Conservation (phyloP, 1,284 basidiomycete genomes). For the Puccinia brachypodii region DNA sequence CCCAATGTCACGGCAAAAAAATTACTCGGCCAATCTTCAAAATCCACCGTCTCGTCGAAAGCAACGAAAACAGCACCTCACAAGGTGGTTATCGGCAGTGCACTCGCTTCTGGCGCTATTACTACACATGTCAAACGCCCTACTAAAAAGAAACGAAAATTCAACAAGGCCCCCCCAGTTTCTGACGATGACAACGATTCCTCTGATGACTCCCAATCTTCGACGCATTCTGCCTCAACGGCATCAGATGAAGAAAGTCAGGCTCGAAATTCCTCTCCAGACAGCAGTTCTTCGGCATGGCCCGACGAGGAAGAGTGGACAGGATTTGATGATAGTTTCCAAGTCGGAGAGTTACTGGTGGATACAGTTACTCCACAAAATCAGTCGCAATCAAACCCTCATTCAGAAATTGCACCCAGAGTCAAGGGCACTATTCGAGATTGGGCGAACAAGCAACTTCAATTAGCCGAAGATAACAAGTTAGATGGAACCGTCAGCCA, state of each 20-base stretch:
- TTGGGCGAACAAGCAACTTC: conserved; percentile 48
- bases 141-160: conserved; percentile 3
- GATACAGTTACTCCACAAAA: neutral
- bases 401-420: conserved; percentile 8
- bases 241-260: conserved; percentile 3
- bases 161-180: neutral
- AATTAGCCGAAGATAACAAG: conserved; percentile 13
- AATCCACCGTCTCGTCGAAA: neutral
- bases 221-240: neutral
- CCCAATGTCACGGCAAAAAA: neutral
- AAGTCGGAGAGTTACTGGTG: neutral
- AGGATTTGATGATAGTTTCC: conserved; percentile 7
- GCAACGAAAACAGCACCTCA: neutral
- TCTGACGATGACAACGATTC: conserved; percentile 11
- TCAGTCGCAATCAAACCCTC: neutral
- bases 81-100: conserved; percentile 2
- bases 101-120: conserved; percentile 23
- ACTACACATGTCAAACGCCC: conserved; percentile 9
- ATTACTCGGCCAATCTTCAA: neutral
- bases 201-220: conserved; percentile 17
- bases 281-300: neutral
- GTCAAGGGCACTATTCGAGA: conserved; percentile 47
- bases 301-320: conserved; percentile 47
- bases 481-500: neutral
- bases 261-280: neutral